phyloP scores from a whole-genome alignment of 768 basidiomycete species.

The Gelatoporia subvermispora region DNA sequence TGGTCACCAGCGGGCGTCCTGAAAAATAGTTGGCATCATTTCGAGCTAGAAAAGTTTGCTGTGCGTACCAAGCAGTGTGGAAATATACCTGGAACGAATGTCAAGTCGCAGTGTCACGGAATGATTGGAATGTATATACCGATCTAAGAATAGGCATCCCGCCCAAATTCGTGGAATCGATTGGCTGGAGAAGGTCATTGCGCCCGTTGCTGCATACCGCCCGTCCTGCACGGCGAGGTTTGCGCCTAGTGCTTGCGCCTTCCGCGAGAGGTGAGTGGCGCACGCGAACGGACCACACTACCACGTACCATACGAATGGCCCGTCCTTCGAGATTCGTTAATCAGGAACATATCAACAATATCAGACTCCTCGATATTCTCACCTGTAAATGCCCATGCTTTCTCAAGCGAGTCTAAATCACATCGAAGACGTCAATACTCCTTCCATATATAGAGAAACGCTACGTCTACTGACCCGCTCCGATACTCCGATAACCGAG shows the following conservation, averaged over 20 bases:
- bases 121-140: not conserved
- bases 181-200: not conserved
- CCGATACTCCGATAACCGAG: conserved; percentile 1
- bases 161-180: not conserved
- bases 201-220: too few relatives aligned
- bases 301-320: conserved; percentile 2
- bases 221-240: not conserved
- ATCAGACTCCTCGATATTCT: not conserved
- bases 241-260: conserved; percentile 2
- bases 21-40: too few relatives aligned
- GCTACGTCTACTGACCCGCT: not conserved
- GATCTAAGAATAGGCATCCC: not conserved
- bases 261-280: not conserved
- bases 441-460: not conserved
- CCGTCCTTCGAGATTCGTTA: not conserved
- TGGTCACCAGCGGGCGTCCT: too few relatives aligned
- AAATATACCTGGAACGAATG: not conserved
- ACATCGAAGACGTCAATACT: not conserved
- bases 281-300: too few relatives aligned
- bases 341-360: not conserved
- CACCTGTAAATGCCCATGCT: conserved; percentile 2
- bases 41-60: too few relatives aligned
- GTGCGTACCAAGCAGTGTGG: conserved; percentile 1
- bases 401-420: not conserved
- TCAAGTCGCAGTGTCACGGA: not conserved